These are phyloP conservation scores for Chaetoceros tenuissimus DNA, from an alignment of 108 stramenopile species.

Conservation along the genomic window DNA sequence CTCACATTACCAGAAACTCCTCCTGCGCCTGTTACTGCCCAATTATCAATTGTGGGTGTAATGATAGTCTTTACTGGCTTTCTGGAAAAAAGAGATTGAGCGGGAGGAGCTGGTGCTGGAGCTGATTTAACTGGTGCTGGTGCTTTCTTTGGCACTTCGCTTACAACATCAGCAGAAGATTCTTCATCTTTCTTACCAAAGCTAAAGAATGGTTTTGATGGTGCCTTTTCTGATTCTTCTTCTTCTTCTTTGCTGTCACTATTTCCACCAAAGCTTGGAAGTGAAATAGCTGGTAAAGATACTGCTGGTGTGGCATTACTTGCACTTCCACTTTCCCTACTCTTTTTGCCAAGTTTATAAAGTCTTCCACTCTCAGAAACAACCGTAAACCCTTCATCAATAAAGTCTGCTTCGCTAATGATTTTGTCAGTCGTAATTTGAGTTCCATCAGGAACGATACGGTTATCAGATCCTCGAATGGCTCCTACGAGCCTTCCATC, in stretches of 20 bases:
- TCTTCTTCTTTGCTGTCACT: not conserved
- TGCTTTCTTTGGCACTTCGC: no score
- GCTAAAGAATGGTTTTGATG: no score
- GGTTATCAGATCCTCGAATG: not conserved
- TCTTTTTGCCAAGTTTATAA: not conserved
- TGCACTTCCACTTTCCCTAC: not conserved
- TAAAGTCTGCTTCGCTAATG: not conserved
- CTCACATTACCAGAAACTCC: not conserved
- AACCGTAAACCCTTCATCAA: not conserved
- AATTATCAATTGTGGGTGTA: no score
- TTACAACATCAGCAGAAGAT: no score
- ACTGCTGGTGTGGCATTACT: not conserved
- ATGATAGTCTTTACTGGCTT: no score
- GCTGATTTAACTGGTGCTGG: no score
- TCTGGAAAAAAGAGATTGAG: no score
- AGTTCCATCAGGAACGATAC: not conserved
- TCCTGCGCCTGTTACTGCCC: not conserved
- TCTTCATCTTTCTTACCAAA: no score
- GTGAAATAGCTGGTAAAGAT: not conserved
- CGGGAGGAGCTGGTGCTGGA: no score
- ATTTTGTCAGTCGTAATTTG: not conserved
- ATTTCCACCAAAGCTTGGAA: not conserved
- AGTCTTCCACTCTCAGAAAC: not conserved
- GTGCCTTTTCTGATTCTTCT: not conserved
- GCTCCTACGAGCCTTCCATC: not conserved